Percentiles rank a stretch among this genome's conserved stretches.
Evolutionary conservation across 1,139 yeast species (phyloP).

Genomic region (Candida sanyaensis): DNA sequence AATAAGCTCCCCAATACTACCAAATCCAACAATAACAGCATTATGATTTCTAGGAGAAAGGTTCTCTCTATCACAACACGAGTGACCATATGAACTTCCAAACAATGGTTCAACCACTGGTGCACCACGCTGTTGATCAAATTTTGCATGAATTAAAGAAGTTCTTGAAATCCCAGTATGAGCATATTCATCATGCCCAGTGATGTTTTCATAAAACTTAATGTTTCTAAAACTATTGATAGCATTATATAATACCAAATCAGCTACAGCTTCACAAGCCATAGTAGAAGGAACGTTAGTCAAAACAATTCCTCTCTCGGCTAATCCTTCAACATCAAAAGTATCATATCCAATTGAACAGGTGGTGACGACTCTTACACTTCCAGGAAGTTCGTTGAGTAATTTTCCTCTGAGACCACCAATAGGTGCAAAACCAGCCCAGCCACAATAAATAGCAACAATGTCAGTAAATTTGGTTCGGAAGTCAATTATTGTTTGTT

Average conservation of each 20-base stretch:
- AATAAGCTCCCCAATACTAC: conserved; percentile 70
- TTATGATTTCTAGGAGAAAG: conserved; percentile 57
- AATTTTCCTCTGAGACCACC: conserved; percentile 54
- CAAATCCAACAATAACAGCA: conserved; percentile 76
- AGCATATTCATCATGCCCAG: conserved; percentile 26
- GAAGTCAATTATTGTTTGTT: conserved; percentile 42
- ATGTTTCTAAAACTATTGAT: conserved; percentile 65
- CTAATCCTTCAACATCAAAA: conserved; percentile 47
- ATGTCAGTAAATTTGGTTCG: conserved; percentile 37
- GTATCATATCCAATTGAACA: conserved; percentile 75
- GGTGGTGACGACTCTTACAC: conserved; percentile 57
- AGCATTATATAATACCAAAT: conserved; percentile 62
- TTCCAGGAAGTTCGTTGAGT: conserved; percentile 51
- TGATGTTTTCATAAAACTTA: conserved; percentile 45
- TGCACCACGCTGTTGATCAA: conserved; percentile 38
- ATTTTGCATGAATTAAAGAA: conserved; percentile 33
- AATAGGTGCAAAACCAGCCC: conserved; percentile 52
- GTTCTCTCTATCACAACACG: conserved; percentile 34
- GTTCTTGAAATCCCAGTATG: conserved; percentile 47
- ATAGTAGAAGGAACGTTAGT: conserved; percentile 67
- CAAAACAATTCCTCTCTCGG: conserved; percentile 48
- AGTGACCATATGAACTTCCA: conserved; percentile 52
- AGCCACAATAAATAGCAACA: conserved; percentile 64
- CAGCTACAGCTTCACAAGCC: conserved; percentile 77
- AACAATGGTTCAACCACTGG: conserved; percentile 25